These are phyloP conservation scores for Penicillium crustosum DNA, from an alignment of 2,329 filamentous ascomycete species.

Conservation along the genomic window DNA sequence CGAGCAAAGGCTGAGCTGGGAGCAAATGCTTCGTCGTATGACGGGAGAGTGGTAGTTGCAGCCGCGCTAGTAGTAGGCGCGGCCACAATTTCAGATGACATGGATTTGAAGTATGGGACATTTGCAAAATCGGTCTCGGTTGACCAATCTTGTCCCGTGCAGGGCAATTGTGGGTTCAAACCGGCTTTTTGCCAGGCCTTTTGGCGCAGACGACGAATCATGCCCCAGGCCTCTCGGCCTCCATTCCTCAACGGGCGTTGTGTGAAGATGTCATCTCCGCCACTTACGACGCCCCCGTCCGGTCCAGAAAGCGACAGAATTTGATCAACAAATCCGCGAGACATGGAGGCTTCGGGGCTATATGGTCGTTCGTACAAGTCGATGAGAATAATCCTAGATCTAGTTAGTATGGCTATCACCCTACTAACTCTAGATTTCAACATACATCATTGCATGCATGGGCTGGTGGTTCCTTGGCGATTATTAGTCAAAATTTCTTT, in stretches of 20 bases:
- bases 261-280: slow-evolving; percentile 46
- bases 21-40: not conserved
- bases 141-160: slow-evolving; percentile 44
- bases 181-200: slow-evolving; percentile 52
- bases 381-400: slow-evolving; percentile 47
- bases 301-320: slow-evolving; percentile 48
- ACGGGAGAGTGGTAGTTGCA: not conserved
- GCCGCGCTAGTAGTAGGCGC: slow-evolving; percentile 9
- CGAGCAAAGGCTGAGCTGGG: not conserved
- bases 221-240: slow-evolving; percentile 50
- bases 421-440: not conserved
- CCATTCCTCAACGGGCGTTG: slow-evolving; percentile 49
- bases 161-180: slow-evolving; percentile 46
- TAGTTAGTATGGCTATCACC: slow-evolving; percentile 7
- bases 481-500: not conserved
- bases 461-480: slow-evolving; percentile 41
- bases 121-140: slow-evolving; percentile 11
- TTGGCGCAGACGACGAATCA: slow-evolving; percentile 48
- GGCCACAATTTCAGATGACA: not conserved
- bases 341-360: slow-evolving; percentile 46
- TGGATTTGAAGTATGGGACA: not conserved
- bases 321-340: slow-evolving; percentile 48
- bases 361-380: slow-evolving; percentile 50
- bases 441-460: slow-evolving; percentile 46
- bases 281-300: slow-evolving; percentile 48